Base-by-base conservation (phyloP, 805 yeast genomes). In the Teunomyces kruisii region DNA sequence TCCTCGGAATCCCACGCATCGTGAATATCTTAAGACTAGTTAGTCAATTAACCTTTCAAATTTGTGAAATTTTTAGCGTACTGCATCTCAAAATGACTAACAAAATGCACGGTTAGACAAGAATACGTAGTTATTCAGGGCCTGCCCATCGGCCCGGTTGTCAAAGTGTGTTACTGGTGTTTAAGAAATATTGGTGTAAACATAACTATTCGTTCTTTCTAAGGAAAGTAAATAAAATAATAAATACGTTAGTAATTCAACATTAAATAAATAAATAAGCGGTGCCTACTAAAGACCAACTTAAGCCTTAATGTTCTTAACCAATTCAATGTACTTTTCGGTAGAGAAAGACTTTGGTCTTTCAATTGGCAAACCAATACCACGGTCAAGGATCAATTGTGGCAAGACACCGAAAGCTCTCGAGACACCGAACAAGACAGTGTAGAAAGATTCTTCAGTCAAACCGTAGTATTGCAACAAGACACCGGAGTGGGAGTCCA, bases 241-340 rank as follows among this genome's bases (percentile, higher is more conserved):
- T 43, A 43, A 43, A 43, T 43, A 43, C 36, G 37, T 41, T 36
- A 43, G 42, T 44, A 44, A 40, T 31, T 44, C 30, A 40, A 40
- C 26, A 35, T 35, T 40, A 22, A 46, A 47, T 47, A 50, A 50
- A 50, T 50, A 50, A 44, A 47, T 41, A 26, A 9, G 28, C 9
- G 3, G 12, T 26, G 12, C 28, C 28, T 19, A 14, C 37, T 9
- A 27, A 22, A 27, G 13, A 13, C 10, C 14, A 33, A 32, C 41
- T 29, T 48, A 51, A 46, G 55, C 52, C 50, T 52, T 50, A 51
- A 68, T 65, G 62, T 57, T 65, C 57, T 79, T 75, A 62, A 85
- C 95, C 68, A 88, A 74, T 78, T 88, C 89, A 65, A 81, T 83
- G 78, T 86, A 88, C 75, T 89, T 89, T 74, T 88, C 66, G 32